Percentiles rank a stretch among this genome's conserved stretches.
phyloP scores from a whole-genome alignment of 2,329 filamentous ascomycete species.

The Epichloe elymi region DNA sequence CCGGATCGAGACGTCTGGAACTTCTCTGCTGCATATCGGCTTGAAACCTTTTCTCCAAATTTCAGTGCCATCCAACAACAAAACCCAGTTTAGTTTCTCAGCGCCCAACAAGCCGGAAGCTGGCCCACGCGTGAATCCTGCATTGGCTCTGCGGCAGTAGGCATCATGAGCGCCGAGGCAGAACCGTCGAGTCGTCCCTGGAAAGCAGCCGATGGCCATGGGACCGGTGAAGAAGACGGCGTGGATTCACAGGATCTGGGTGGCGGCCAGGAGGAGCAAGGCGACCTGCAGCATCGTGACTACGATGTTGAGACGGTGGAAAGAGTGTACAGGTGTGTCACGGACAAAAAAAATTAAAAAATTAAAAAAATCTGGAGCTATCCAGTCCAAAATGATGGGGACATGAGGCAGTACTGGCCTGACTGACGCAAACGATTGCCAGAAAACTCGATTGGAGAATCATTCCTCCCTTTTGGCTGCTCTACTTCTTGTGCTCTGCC shows the following conservation, averaged over 20 bases:
- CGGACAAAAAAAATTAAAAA: no score
- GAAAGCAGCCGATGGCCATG: neutral
- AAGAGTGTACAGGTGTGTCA: slow-evolving; percentile 33
- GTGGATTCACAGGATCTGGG: neutral
- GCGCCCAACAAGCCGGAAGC: no score
- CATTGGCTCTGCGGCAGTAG: no score
- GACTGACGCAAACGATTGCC: neutral
- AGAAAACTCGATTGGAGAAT: slow-evolving; percentile 46
- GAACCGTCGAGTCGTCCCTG: neutral
- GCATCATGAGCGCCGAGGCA: neutral
- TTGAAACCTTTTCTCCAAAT: neutral
- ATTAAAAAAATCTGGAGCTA: no score
- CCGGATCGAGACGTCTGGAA: neutral
- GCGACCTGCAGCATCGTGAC: slow-evolving; percentile 11
- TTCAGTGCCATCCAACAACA: no score
- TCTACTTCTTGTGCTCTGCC: slow-evolving; percentile 87
- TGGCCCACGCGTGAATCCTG: no score
- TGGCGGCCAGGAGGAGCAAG: neutral
- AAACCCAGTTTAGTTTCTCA: no score
- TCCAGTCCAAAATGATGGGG: neutral
- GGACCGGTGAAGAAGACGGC: slow-evolving; percentile 7
- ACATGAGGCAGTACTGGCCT: neutral
- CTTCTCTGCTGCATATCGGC: neutral
- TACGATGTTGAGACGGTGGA: slow-evolving; percentile 41
- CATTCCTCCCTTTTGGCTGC: slow-evolving; percentile 65